Conservation (phyloP, 2,329 filamentous ascomycete species). For the Phaeosphaeriaceae sp. region DNA sequence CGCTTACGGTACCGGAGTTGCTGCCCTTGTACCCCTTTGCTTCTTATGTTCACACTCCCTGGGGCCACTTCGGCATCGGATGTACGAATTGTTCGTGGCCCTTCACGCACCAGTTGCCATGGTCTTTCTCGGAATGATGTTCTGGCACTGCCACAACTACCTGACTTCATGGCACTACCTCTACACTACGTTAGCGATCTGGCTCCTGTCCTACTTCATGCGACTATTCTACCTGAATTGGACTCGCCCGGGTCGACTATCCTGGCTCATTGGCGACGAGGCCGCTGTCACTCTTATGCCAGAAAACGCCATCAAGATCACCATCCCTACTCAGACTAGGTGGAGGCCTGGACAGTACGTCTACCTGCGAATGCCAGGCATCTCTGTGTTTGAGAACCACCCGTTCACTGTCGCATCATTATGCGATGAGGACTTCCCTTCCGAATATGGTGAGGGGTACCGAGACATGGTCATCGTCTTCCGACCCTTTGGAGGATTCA, state of each 20-base stretch:
- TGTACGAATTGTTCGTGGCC: conserved; percentile 85
- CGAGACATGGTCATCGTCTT: conserved; percentile 91
- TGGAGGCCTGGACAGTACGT: conserved; percentile 96
- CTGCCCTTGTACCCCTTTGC: conserved; percentile 78
- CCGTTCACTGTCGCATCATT: conserved; percentile 94
- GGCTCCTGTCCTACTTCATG: conserved; percentile 74
- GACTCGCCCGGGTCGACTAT: conserved; percentile 77
- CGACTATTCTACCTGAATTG: conserved; percentile 90
- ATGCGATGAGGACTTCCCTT: conserved; percentile 91
- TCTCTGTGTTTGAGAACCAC: conserved; percentile 89
- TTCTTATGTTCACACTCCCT: conserved; percentile 88
- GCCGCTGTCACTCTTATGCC: conserved; percentile 87
- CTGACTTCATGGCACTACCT: conserved; percentile 90
- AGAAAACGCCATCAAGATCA: conserved; percentile 94
- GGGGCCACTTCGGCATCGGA: conserved; percentile 74
- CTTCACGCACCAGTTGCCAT: conserved; percentile 83
- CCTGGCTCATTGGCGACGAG: conserved; percentile 89
- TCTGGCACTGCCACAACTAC: conserved; percentile 96
- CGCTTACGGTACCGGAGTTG: conserved; percentile 80
- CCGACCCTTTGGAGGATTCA: conserved; percentile 90
- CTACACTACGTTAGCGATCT: conserved; percentile 79
- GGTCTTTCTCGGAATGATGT: conserved; percentile 81
- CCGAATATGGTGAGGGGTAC: conserved; percentile 85
- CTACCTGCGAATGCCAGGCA: conserved; percentile 91
- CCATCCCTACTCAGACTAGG: conserved; percentile 87